phyloP scores from a whole-genome alignment of 306 rosid genomes.

The Vicia villosa region DNA sequence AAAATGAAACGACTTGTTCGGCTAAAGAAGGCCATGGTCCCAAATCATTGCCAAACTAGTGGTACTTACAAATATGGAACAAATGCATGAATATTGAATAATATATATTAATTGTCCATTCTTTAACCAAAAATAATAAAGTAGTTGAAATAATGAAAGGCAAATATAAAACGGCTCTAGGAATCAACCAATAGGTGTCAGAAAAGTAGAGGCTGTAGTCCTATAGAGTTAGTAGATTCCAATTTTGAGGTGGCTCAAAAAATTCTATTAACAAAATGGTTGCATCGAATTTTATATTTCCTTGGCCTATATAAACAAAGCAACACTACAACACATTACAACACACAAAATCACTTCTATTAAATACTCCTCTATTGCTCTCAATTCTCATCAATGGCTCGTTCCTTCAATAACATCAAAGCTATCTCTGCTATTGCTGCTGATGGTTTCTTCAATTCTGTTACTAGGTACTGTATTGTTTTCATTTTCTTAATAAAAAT shows the following conservation, averaged over 20 bases:
- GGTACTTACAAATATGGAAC: neutral
- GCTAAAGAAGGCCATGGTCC: neutral
- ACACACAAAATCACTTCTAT: neutral
- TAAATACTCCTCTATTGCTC: neutral
- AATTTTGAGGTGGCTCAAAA: neutral
- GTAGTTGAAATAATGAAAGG: neutral
- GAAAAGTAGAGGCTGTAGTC: neutral
- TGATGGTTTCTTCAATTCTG: constrained; percentile 36
- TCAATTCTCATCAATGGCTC: constrained; percentile 60
- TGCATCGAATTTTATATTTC: neutral
- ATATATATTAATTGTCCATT: neutral
- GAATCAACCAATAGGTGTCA: constrained; percentile 3
- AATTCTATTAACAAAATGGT: neutral
- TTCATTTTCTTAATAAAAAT: neutral
- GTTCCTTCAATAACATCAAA: constrained; percentile 72
- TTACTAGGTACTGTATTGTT: constrained; percentile 52
- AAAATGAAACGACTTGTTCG: neutral
- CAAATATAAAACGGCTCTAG: constrained; percentile 14
- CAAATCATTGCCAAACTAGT: neutral
- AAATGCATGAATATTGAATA: neutral
- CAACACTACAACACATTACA: constrained; percentile 1
- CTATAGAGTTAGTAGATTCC: neutral
- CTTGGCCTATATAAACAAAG: constrained; percentile 23
- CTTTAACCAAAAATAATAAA: neutral
- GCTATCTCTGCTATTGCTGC: constrained; percentile 54